phyloP scores from a whole-genome alignment of 176 grass and related monocot genomes.

The Carex kokanica region DNA sequence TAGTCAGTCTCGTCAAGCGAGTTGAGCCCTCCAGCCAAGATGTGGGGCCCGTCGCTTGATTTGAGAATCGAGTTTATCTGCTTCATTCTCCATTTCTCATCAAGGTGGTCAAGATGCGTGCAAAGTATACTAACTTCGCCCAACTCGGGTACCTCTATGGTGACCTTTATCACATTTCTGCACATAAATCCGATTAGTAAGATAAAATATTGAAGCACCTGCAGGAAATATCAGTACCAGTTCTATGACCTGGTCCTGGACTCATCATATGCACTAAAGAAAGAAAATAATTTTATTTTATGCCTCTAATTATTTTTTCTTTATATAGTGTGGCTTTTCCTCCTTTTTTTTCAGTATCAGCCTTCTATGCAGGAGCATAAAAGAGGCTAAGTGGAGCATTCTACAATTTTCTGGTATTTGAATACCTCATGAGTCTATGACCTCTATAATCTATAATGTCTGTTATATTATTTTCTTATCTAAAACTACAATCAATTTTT shows the following conservation, averaged over 20 bases:
- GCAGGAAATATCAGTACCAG: neutral
- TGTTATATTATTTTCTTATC: neutral
- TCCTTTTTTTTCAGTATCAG: neutral
- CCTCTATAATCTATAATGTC: neutral
- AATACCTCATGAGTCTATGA: neutral
- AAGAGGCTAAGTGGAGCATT: neutral
- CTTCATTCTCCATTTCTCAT: slow-evolving; percentile 92
- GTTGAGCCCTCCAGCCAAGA: slow-evolving; percentile 85
- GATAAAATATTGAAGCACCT: neutral
- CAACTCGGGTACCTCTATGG: slow-evolving; percentile 68
- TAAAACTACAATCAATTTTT: neutral
- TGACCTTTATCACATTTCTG: slow-evolving; percentile 93
- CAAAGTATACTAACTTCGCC: slow-evolving; percentile 95
- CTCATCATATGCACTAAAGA: neutral
- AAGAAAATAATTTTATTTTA: too few relatives aligned
- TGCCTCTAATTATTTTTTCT: neutral
- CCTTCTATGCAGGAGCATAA: neutral
- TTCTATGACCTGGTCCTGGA: neutral
- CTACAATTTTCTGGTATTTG: neutral
- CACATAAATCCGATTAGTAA: neutral
- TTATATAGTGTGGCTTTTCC: neutral
- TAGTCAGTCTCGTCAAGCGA: slow-evolving; percentile 90
- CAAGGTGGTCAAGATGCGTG: slow-evolving; percentile 97
- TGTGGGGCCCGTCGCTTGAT: slow-evolving; percentile 60
- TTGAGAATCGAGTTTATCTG: slow-evolving; percentile 77